Percentiles rank a stretch among this genome's conserved stretches.
Conservation (phyloP, 352 stramenopile genomes). For the Peronosclerospora sorghi region DNA sequence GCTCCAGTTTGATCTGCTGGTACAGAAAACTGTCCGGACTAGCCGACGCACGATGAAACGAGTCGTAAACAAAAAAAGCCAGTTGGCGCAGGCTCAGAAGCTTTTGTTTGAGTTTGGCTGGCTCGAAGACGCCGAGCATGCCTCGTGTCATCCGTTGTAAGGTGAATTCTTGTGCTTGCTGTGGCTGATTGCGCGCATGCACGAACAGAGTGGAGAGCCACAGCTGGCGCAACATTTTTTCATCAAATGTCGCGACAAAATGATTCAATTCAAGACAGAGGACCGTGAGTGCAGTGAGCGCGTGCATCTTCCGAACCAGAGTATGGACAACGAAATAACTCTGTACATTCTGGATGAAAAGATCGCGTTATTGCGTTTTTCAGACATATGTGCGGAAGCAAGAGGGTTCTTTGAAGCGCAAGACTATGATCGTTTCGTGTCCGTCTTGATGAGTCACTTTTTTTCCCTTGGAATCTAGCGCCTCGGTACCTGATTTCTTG, state of each 20-base stretch:
- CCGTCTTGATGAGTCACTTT: constrained; percentile 34
- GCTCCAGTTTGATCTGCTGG: constrained; percentile 37
- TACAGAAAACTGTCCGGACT: constrained; percentile 17
- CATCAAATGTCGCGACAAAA: constrained; percentile 34
- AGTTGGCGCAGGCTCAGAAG: constrained; percentile 22
- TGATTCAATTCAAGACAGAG: constrained; percentile 5
- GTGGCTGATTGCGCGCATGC: constrained; percentile 45
- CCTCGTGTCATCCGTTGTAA: background rate
- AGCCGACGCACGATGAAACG: constrained; percentile 15
- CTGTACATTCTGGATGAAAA: constrained; percentile 31
- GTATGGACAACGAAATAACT: constrained; percentile 25
- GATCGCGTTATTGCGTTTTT: constrained; percentile 38
- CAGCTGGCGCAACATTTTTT: constrained; percentile 44
- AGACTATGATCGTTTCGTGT: constrained; percentile 31
- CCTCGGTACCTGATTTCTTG: constrained; percentile 41
- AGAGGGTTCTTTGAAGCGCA: constrained; percentile 23
- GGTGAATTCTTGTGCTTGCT: constrained; percentile 30
- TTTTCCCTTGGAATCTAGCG: constrained; percentile 35
- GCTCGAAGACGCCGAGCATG: constrained; percentile 20
- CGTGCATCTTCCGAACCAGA: constrained; percentile 40
- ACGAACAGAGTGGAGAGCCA: constrained; percentile 30
- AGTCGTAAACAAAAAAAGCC: constrained; percentile 15
- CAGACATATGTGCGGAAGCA: constrained; percentile 44
- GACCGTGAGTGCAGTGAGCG: constrained; percentile 1
- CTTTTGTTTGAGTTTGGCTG: constrained; percentile 38